Conservation (phyloP, 768 basidiomycete species). For the Phylloporus sp. region DNA sequence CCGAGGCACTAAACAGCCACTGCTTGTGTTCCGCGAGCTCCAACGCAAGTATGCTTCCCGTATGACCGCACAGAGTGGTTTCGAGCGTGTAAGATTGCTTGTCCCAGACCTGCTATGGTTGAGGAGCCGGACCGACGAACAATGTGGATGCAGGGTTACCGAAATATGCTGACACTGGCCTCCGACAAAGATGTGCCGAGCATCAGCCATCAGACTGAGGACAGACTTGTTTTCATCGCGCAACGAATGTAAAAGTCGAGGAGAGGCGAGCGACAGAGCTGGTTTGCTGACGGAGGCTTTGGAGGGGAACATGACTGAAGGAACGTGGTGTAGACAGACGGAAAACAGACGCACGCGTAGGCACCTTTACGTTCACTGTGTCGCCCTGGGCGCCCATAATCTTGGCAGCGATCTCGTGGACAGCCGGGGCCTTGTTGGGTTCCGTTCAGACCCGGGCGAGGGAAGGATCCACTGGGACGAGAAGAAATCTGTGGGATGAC, state of each 20-base stretch:
- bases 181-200: constrained; percentile 73
- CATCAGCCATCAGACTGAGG: constrained; percentile 69
- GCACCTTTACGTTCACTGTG: constrained; percentile 15
- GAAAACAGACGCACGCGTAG: constrained; percentile 23
- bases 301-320: constrained; percentile 6
- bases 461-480: neutral
- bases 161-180: constrained; percentile 74
- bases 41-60: constrained; percentile 76
- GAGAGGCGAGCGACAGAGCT: constrained; percentile 41
- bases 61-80: constrained; percentile 71
- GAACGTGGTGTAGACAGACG: neutral
- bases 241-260: constrained; percentile 62
- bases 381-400: neutral
- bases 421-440: neutral
- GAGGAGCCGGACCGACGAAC: neutral
- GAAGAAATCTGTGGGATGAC: neutral
- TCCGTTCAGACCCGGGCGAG: constrained; percentile 1
- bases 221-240: constrained; percentile 66
- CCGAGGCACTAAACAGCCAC: constrained; percentile 90
- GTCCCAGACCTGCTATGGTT: constrained; percentile 71
- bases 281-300: constrained; percentile 58
- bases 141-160: constrained; percentile 37
- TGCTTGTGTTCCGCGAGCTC: constrained; percentile 68
- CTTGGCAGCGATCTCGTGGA: constrained; percentile 3
- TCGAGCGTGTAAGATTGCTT: constrained; percentile 64